A percentile compares a stretch with the other conserved stretches of the same genome.
Conservation (phyloP, 305 asterid genomes). For the Euphrasia arctica region DNA sequence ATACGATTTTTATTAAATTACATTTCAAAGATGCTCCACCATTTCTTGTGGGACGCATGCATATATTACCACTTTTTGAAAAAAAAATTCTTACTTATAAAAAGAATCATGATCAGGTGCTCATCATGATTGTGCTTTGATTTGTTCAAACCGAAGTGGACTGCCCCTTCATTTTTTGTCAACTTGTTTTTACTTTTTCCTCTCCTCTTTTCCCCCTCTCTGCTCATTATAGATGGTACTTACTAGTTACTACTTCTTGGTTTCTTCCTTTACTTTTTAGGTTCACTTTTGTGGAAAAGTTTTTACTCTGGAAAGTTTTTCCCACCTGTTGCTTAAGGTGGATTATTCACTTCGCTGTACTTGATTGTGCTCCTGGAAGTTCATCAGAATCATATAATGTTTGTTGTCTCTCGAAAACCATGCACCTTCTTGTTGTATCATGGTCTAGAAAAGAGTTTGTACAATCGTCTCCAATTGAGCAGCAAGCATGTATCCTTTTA, state of each 20-base stretch:
- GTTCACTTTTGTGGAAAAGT: conserved; percentile 77
- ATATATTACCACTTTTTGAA: conserved; percentile 9
- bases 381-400: conserved; percentile 41
- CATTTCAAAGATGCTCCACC: no score
- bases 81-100: background rate
- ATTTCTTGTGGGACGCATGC: background rate
- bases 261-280: conserved; percentile 40
- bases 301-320: conserved; percentile 91
- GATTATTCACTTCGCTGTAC: conserved; percentile 91
- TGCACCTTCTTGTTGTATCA: conserved; percentile 64
- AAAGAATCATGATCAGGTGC: conserved; percentile 14
- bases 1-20: no score
- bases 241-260: background rate
- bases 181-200: background rate
- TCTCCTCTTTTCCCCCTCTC: background rate
- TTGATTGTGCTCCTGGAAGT: conserved; percentile 64
- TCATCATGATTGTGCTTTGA: conserved; percentile 15
- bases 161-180: background rate
- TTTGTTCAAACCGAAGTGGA: conserved; percentile 15
- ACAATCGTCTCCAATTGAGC: conserved; percentile 84
- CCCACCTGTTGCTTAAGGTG: conserved; percentile 86
- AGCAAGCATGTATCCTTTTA: conserved; percentile 93
- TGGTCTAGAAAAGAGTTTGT: conserved; percentile 92
- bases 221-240: conserved; percentile 7
- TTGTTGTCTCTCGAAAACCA: conserved; percentile 55